phyloP scores from a whole-genome alignment of 257 asterid species.

The Solanum sparsipilum region DNA sequence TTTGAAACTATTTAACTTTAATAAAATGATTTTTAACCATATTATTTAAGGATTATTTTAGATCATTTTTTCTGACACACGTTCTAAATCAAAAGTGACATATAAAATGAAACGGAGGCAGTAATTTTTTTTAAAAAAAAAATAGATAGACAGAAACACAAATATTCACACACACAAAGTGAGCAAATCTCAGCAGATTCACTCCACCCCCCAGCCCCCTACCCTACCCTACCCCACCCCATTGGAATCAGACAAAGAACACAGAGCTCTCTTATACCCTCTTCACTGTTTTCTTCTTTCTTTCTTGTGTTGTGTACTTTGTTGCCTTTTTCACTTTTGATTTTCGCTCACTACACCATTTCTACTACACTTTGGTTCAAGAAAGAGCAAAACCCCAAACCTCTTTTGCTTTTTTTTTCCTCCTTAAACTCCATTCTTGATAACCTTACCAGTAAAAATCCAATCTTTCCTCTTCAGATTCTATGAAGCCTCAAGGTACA shows the following conservation, averaged over 20 bases:
- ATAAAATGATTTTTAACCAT: no score
- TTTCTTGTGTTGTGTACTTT: not conserved
- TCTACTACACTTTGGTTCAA: not conserved
- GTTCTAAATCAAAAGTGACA: no score
- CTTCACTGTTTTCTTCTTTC: not conserved
- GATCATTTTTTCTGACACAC: rapidly evolving
- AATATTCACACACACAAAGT: not conserved
- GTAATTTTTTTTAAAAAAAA: no score
- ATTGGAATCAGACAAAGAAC: not conserved
- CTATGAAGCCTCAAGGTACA: slow-evolving; percentile 40
- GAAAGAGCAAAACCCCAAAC: slow-evolving; percentile 14
- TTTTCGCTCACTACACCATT: not conserved
- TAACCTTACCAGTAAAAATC: slow-evolving; percentile 21
- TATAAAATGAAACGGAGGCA: rapidly evolving
- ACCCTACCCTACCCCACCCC: not conserved
- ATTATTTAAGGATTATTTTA: no score
- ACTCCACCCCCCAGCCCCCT: not conserved
- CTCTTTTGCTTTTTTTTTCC: not conserved
- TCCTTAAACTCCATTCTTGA: not conserved
- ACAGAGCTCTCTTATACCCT: not conserved
- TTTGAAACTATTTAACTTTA: no score
- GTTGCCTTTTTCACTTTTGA: not conserved
- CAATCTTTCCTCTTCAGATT: not conserved
- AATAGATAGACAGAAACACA: not conserved
- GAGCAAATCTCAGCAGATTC: not conserved